Conservation (phyloP, 768 basidiomycete species). For the Lactarius evosmus region DNA sequence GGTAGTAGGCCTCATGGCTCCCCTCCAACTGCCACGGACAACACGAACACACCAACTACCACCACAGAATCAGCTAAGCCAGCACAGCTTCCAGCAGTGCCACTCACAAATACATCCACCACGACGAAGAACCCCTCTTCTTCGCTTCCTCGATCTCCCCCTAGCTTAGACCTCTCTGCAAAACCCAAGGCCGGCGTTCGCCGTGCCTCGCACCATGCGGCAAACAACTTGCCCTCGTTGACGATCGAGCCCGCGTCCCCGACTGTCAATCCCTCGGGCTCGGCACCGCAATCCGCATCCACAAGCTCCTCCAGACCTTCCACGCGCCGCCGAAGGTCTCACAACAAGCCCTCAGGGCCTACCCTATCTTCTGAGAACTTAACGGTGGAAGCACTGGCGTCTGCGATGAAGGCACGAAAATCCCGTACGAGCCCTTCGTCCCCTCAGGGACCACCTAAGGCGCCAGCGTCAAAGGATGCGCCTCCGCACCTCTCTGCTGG, state of each 20-base stretch:
- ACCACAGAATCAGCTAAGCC: neutral
- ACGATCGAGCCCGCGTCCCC: slow-evolving; percentile 27
- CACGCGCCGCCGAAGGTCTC: slow-evolving; percentile 50
- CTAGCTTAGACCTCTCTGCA: neutral
- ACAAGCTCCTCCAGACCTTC: slow-evolving; percentile 41
- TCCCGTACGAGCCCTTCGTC: slow-evolving; percentile 23
- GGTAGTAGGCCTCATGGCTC: slow-evolving; percentile 34
- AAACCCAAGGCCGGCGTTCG: slow-evolving; percentile 20
- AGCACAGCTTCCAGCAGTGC: neutral
- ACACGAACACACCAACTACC: neutral
- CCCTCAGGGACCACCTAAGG: slow-evolving; percentile 27
- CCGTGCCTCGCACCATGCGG: slow-evolving; percentile 7
- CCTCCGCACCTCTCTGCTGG: slow-evolving; percentile 52
- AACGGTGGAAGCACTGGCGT: slow-evolving; percentile 23
- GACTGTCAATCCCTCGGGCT: slow-evolving; percentile 5
- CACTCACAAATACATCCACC: slow-evolving; percentile 6
- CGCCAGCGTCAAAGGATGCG: slow-evolving; percentile 45
- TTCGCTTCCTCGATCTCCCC: slow-evolving; percentile 3
- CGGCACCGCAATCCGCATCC: slow-evolving; percentile 27
- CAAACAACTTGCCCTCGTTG: slow-evolving; percentile 22
- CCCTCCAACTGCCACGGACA: slow-evolving; percentile 30
- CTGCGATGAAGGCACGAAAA: slow-evolving; percentile 29
- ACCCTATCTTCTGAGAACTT: slow-evolving; percentile 27
- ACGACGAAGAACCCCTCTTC: slow-evolving; percentile 16
- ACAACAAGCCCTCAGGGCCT: slow-evolving; percentile 32